These are phyloP conservation scores for Luffa aegyptiaca DNA, from an alignment of 306 rosid species.

Conservation along the genomic window DNA sequence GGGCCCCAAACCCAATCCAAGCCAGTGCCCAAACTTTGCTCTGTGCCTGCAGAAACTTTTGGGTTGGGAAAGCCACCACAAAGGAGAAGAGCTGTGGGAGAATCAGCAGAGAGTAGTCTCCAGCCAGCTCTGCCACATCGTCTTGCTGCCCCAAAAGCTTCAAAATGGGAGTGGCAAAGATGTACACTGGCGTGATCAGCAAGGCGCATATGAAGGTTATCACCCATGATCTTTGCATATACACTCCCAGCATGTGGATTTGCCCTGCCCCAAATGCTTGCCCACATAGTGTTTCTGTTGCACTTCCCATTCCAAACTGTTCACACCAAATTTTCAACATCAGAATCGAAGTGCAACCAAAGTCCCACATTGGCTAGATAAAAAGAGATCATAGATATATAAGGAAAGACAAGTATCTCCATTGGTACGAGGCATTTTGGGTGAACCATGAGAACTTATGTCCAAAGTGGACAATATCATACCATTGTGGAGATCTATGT, in stretches of 20 bases:
- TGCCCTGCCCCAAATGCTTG: slow-evolving; percentile 88
- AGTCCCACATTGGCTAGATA: no score
- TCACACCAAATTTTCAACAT: background rate
- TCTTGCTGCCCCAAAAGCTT: slow-evolving; percentile 51
- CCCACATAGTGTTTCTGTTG: slow-evolving; percentile 71
- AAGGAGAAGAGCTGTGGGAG: slow-evolving; percentile 61
- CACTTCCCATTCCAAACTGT: slow-evolving; percentile 74
- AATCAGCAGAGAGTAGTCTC: slow-evolving; percentile 27
- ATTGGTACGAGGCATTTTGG: no score
- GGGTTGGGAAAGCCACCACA: slow-evolving; percentile 53
- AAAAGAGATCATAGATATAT: no score
- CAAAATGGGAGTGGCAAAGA: slow-evolving; percentile 51
- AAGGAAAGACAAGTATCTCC: no score
- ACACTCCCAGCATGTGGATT: slow-evolving; percentile 52
- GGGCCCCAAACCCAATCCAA: slow-evolving; percentile 45
- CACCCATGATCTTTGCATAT: slow-evolving; percentile 77
- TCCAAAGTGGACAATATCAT: no score
- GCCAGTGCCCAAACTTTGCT: slow-evolving; percentile 50
- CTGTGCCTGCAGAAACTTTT: slow-evolving; percentile 74
- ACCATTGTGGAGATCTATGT: no score
- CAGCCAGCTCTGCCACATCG: slow-evolving; percentile 58
- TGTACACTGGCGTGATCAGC: slow-evolving; percentile 46
- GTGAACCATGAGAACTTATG: no score
- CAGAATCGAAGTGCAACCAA: no score
- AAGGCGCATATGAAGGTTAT: slow-evolving; percentile 34